Conservation (phyloP, 768 basidiomycete genomes). For the Tulasnella calospora region DNA sequence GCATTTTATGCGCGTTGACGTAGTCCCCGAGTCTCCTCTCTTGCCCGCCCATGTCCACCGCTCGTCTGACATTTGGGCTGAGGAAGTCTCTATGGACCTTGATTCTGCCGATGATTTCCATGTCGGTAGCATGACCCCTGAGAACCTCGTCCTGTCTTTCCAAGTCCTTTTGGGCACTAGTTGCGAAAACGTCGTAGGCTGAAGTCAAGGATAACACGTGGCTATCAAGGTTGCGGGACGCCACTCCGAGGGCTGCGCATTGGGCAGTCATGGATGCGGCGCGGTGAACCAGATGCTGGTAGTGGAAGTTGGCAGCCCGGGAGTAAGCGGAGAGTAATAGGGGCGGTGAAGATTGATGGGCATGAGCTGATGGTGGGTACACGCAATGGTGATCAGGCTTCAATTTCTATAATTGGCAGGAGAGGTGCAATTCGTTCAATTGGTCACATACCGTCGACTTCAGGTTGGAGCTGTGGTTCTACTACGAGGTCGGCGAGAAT, state of each 20-base stretch:
- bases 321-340: conserved; percentile 60
- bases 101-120: conserved; percentile 64
- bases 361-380: not conserved
- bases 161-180: conserved; percentile 56
- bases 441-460: conserved; percentile 59
- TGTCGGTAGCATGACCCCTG: conserved; percentile 59
- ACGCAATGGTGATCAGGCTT: not conserved
- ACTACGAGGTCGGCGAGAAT: conserved; percentile 60
- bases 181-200: conserved; percentile 57
- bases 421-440: not conserved
- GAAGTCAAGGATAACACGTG: conserved; percentile 67
- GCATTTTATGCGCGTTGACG: conserved; percentile 74
- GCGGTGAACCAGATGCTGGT: conserved; percentile 45
- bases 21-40: conserved; percentile 73
- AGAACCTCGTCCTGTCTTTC: conserved; percentile 62
- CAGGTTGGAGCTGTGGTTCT: conserved; percentile 59
- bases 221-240: conserved; percentile 65
- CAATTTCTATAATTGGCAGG: not conserved
- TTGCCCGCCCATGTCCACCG: conserved; percentile 60
- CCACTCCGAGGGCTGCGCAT: conserved; percentile 65
- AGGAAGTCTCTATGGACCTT: conserved; percentile 71
- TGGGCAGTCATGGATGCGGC: conserved; percentile 57
- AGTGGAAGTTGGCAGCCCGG: conserved; percentile 37
- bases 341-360: conserved; percentile 36
- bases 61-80: conserved; percentile 58